These are phyloP conservation scores for Puccinia sorghi DNA, from an alignment of 1,284 basidiomycete species.

Conservation along the genomic window DNA sequence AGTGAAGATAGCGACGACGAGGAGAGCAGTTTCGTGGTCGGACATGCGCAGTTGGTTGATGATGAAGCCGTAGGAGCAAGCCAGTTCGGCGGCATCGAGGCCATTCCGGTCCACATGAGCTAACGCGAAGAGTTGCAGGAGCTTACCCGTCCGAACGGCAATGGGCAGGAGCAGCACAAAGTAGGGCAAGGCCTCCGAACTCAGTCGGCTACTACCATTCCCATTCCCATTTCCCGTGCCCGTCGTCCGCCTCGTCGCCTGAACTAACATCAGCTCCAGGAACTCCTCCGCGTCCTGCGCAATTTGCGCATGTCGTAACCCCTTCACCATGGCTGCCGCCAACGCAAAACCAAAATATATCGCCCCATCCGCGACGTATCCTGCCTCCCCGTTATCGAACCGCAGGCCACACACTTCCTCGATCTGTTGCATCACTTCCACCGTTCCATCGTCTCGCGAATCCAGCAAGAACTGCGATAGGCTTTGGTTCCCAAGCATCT, in stretches of 20 bases:
- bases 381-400: conserved; percentile 63
- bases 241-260: conserved; percentile 51
- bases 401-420: conserved; percentile 73
- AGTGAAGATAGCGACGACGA: conserved; percentile 72
- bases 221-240: conserved; percentile 53
- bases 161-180: conserved; percentile 76
- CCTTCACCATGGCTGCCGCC: conserved; percentile 79
- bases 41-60: conserved; percentile 66
- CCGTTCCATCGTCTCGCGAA: conserved; percentile 67
- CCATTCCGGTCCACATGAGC: conserved; percentile 65
- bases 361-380: conserved; percentile 31
- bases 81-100: conserved; percentile 61
- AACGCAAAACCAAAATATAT: conserved; percentile 76
- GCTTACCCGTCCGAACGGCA: conserved; percentile 60
- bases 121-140: conserved; percentile 61
- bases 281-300: conserved; percentile 49
- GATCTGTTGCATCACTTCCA: conserved; percentile 68
- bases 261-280: conserved; percentile 40
- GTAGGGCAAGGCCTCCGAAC: conserved; percentile 71
- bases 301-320: conserved; percentile 66
- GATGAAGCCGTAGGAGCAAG: conserved; percentile 63
- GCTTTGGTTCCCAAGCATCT: conserved; percentile 72
- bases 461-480: conserved; percentile 68
- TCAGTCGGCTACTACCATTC: conserved; percentile 57
- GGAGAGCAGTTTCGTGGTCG: conserved; percentile 70